Base-by-base conservation (phyloP, 805 yeast species). In the Myxozyma melibiosi region DNA sequence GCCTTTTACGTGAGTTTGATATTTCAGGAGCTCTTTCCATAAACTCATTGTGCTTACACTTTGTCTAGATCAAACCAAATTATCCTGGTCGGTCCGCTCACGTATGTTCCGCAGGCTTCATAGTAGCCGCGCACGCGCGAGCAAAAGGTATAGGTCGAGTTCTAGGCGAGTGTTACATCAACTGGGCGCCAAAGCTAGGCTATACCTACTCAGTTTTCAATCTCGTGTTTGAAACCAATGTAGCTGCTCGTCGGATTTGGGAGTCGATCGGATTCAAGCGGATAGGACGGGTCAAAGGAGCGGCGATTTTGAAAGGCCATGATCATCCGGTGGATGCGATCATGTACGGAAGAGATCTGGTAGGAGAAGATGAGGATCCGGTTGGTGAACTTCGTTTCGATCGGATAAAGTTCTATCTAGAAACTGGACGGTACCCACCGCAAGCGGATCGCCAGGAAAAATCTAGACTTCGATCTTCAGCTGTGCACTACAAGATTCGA, bases 71-170 rank as follows among this genome's bases (percentile, higher is more conserved):
- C 59, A 86, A 86, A 63, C 94, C 97, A 1, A 87, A 89, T 66
- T 92, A 85, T 68, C 96, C 97, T 0, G 98, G 98, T 1, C 76
- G 98, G 43, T 86, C 94, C 18, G 84, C 96, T 0, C 97, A 92
- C 68, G 85, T 94, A n/a, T 90, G 96, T 66, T 88, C 96, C 0
- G 96, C 89, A 1, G 85, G 86, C 20, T 87, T 92, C 65, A 74
- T 92, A 34, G 98, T 92, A 2, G 90, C 92, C 71, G 94, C 96
- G 3, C 96, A 96, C 63, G 89, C 89, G 65, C 76, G 99, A 66
- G 90, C 92, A 25, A 88, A 87, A 69, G 96, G 97, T 3, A 88
- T 94, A 27, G 99, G 98, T 4, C 77, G 85, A 53, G 86, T 94
- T 0, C 71, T 94, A 60, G 84, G 88, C 16, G 96, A 90, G 66